phyloP scores from a whole-genome alignment of 1,284 basidiomycete genomes.

The Cutaneotrichosporon daszewskae region DNA sequence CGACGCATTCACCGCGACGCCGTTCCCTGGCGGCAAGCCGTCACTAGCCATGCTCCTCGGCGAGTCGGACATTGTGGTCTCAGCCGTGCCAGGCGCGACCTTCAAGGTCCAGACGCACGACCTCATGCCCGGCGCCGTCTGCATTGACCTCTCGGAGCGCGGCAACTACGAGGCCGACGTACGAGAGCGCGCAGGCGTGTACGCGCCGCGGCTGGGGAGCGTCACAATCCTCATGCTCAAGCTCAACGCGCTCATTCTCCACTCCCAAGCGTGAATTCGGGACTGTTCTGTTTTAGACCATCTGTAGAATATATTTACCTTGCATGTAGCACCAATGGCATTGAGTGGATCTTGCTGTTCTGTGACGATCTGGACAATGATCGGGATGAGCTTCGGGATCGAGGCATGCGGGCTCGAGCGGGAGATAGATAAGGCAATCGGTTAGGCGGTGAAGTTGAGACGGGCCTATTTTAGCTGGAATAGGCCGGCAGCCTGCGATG shows the following conservation, averaged over 20 bases:
- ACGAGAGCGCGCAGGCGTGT: constrained; percentile 14
- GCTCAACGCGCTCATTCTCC: constrained; percentile 21
- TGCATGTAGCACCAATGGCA: too few species aligned
- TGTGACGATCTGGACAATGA: too few species aligned
- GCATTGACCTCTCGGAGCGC: constrained; percentile 25
- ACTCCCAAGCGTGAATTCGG: too few species aligned
- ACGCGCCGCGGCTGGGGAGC: constrained; percentile 20
- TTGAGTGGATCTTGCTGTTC: too few species aligned
- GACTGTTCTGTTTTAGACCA: too few species aligned
- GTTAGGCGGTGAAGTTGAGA: too few species aligned
- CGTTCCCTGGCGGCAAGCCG: background rate
- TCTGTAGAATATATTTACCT: background rate
- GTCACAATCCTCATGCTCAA: constrained; percentile 26
- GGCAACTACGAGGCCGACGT: constrained; percentile 27
- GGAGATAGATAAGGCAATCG: too few species aligned
- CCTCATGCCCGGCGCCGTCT: constrained; percentile 17
- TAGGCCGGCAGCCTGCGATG: too few species aligned
- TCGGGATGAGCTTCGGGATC: too few species aligned
- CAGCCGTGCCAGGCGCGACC: constrained; percentile 56
- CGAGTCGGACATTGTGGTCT: constrained; percentile 65
- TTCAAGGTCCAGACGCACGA: constrained; percentile 20
- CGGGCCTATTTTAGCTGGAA: too few species aligned
- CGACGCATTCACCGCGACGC: background rate
- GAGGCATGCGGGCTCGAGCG: too few species aligned
- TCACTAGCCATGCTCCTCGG: constrained; percentile 6